These are phyloP conservation scores for Oryza longistaminata DNA, from an alignment of 176 grass and related monocot species.

Conservation along the genomic window DNA sequence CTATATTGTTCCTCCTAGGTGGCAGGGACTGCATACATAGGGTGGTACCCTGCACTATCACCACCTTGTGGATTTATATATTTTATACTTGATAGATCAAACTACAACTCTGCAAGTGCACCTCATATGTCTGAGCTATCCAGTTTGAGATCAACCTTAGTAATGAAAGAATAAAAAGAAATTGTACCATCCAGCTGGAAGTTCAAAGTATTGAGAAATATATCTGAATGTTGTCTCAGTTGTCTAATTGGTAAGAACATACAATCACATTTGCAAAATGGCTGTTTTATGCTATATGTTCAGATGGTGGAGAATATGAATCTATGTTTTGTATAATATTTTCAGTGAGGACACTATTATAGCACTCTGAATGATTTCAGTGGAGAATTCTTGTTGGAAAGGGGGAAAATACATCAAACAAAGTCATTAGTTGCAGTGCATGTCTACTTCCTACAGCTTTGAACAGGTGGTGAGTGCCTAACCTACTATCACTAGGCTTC, in stretches of 20 bases:
- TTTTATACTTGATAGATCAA: constrained; percentile 22
- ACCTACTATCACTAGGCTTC: constrained; percentile 24
- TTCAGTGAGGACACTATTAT: not conserved
- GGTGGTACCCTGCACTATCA: constrained; percentile 10
- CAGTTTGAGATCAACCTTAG: not conserved
- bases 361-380: not conserved
- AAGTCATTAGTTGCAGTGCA: constrained; percentile 11
- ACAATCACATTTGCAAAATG: not conserved
- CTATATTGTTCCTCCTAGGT: constrained; percentile 22
- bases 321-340: not conserved
- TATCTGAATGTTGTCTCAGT: not conserved
- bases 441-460: constrained; percentile 50
- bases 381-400: not conserved
- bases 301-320: not conserved
- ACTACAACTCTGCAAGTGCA: not conserved
- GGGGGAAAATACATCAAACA: not conserved
- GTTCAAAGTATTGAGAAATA: not conserved
- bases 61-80: constrained; percentile 21
- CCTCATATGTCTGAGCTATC: not conserved
- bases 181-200: not conserved
- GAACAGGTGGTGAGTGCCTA: constrained; percentile 25
- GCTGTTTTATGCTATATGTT: not conserved
- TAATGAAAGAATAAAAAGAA: not conserved
- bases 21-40: constrained; percentile 4
- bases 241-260: not conserved